Conservation (phyloP, 805 yeast species). For the Candida rishiriensis region DNA sequence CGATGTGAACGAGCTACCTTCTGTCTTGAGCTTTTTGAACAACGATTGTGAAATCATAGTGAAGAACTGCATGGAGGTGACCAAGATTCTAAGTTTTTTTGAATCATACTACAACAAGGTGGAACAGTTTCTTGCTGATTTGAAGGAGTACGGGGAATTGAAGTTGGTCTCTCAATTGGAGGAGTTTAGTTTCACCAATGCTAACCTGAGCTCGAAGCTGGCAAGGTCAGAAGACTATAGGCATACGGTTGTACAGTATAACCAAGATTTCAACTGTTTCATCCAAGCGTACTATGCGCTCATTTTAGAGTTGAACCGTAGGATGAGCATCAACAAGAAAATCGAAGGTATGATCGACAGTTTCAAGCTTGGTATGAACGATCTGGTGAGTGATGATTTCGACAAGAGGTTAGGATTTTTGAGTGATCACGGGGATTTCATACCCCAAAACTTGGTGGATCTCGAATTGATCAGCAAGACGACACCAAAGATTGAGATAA, state of each 20-base stretch:
- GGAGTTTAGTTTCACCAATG: constrained; percentile 14
- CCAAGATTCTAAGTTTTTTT: constrained; percentile 17
- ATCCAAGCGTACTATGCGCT: constrained; percentile 47
- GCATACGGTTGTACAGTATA: constrained; percentile 17
- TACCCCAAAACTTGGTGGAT: constrained; percentile 41
- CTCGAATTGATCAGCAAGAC: constrained; percentile 18
- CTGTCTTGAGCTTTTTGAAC: constrained; percentile 46
- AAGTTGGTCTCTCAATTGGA: constrained; percentile 18
- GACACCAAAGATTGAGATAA: constrained; percentile 20
- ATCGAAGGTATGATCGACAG: constrained; percentile 37
- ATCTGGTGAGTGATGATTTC: constrained; percentile 41
- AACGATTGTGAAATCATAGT: constrained; percentile 30
- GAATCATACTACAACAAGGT: constrained; percentile 16
- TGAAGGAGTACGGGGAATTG: constrained; percentile 28
- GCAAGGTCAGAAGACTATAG: constrained; percentile 10
- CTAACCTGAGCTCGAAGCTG: constrained; percentile 9
- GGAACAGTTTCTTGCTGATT: constrained; percentile 15
- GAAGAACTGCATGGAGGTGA: constrained; percentile 27
- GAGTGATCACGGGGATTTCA: constrained; percentile 43
- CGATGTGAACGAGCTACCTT: constrained; percentile 54
- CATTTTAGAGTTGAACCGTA: constrained; percentile 48
- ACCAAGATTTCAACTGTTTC: constrained; percentile 48
- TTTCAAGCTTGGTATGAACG: constrained; percentile 36
- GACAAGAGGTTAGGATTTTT: constrained; percentile 40
- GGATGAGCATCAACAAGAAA: constrained; percentile 37